These are phyloP conservation scores for Phialophora expanda DNA, from an alignment of 2,329 filamentous ascomycete genomes.

Conservation along the genomic window DNA sequence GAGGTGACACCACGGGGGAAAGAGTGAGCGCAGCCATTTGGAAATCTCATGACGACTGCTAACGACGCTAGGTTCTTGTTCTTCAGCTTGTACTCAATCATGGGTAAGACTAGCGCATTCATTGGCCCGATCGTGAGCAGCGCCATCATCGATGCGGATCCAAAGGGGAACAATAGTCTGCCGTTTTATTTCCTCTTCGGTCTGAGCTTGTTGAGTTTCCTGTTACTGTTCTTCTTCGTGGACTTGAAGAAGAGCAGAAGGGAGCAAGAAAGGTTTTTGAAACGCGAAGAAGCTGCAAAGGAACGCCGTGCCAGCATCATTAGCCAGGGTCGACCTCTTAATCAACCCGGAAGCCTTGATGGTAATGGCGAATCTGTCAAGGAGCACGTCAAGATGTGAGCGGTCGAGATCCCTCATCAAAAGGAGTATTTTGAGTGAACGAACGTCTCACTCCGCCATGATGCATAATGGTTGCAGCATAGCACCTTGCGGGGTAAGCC, in stretches of 20 bases:
- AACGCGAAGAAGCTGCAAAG: conserved; percentile 42
- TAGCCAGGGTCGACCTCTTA: conserved; percentile 20
- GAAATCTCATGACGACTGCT: neutral
- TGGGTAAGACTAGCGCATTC: conserved; percentile 69
- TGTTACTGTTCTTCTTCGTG: conserved; percentile 60
- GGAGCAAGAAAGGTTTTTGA: conserved; percentile 64
- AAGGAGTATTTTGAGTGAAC: neutral
- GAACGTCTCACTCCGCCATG: neutral
- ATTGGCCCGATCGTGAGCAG: conserved; percentile 72
- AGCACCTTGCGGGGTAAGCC: too few relatives aligned
- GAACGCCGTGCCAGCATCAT: conserved; percentile 37
- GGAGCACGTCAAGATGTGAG: conserved; percentile 5
- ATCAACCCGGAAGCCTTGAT: conserved; percentile 3
- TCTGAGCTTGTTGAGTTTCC: conserved; percentile 61
- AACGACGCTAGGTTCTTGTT: conserved; percentile 59
- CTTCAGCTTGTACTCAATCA: conserved; percentile 70
- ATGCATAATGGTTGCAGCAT: neutral
- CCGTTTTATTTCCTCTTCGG: conserved; percentile 71
- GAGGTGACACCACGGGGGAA: conserved; percentile 71
- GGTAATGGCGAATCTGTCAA: conserved; percentile 9
- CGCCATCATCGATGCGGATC: conserved; percentile 69
- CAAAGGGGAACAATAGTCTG: conserved; percentile 60
- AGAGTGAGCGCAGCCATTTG: conserved; percentile 48
- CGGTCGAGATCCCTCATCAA: neutral
- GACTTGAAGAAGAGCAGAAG: conserved; percentile 65